Evolutionary conservation across 345 rosid species (phyloP), one percentile per base, ranked within the genome.

Genomic region (Ceriops zippeliana): DNA sequence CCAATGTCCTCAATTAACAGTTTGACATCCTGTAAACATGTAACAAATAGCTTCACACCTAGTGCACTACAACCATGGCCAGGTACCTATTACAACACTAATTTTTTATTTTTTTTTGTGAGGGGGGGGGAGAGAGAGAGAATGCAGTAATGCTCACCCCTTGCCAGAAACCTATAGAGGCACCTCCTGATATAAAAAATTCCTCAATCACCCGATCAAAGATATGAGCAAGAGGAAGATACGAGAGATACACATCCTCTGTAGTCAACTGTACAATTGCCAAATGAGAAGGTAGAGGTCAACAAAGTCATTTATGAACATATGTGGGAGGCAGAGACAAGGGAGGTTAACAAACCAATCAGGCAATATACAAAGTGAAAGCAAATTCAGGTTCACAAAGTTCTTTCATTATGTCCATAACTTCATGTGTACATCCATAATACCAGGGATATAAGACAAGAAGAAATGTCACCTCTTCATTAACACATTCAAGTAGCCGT

Each of bases 211-310:
- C 91, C 52, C 98, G 89, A 65, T 95, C 99, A 76, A 95, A 95
- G 72, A 95, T 88, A 62, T 95, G 99, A 0, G 98, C 99, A 73
- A 95, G 90, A 68, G 99, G 99, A 82, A 95, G 99, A 81, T 87
- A 95, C 38, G 99, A 95, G 54, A 90, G 80, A 73, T 84, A 90
- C 6, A 95, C 92, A 79, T 92, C 99, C 74, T 83, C 79, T 38
- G 61, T n/a, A 13, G 86, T 81, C 74, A 89, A 74, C 99, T 95
- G 85, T 59, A 70, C 73, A 61, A 72, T 70, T 78, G 26, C 60
- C 67, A 34, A 56, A 76, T 54, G 73, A 75, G 24, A n/a, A 24
- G 1, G 66, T 8, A 6, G 9, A 16, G 62, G 28, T 35, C 26
- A 7, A 6, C 27, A 1, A 59, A 58, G 22, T 6, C 2, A 13